Evolutionary conservation across 371 early-diverging fungal genomes (phyloP).

Genomic region (Rhizopus microsporus): DNA sequence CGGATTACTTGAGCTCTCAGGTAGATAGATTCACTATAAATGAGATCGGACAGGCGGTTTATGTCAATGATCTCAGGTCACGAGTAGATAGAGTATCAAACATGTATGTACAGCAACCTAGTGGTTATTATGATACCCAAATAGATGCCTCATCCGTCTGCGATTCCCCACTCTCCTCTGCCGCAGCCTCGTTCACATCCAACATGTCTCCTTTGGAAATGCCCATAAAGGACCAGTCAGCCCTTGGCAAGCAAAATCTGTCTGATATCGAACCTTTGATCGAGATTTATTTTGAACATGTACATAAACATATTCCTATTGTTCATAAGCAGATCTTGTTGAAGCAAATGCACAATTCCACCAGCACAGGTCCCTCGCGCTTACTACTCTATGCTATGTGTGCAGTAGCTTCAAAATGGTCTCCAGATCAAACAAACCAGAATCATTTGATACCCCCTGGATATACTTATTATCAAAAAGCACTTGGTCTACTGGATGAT

Average conservation of each 20-base stretch:
- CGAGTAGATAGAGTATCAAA: slow-evolving; percentile 37
- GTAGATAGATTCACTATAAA: slow-evolving; percentile 38
- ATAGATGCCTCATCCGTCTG: slow-evolving; percentile 21
- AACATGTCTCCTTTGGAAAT: slow-evolving; percentile 5
- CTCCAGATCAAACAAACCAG: slow-evolving; percentile 15
- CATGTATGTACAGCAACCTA: slow-evolving; percentile 1
- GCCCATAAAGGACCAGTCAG: slow-evolving; percentile 18
- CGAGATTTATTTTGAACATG: slow-evolving; percentile 53
- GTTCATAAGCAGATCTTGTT: slow-evolving; percentile 57
- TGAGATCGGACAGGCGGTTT: slow-evolving; percentile 49
- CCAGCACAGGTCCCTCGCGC: slow-evolving; percentile 46
- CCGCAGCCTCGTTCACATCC: slow-evolving; percentile 6
- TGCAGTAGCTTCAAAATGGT: slow-evolving; percentile 57
- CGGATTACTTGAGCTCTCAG: slow-evolving; percentile 7
- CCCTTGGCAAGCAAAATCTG: slow-evolving; percentile 12
- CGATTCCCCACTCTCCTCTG: slow-evolving; percentile 23
- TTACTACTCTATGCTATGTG: slow-evolving; percentile 61
- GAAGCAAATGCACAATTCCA: slow-evolving; percentile 43
- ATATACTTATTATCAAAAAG: slow-evolving; percentile 39
- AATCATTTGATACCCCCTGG: slow-evolving; percentile 27
- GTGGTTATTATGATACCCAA: slow-evolving; percentile 20
- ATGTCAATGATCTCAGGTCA: slow-evolving; percentile 34
- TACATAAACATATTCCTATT: slow-evolving; percentile 64
- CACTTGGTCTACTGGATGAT: slow-evolving; percentile 62
- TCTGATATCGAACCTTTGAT: slow-evolving; percentile 25